Evolutionary conservation across 202 grass and related monocot genomes (phyloP), one percentile per base, ranked within the genome.

Genomic region (Cymbopogon flexuosus): DNA sequence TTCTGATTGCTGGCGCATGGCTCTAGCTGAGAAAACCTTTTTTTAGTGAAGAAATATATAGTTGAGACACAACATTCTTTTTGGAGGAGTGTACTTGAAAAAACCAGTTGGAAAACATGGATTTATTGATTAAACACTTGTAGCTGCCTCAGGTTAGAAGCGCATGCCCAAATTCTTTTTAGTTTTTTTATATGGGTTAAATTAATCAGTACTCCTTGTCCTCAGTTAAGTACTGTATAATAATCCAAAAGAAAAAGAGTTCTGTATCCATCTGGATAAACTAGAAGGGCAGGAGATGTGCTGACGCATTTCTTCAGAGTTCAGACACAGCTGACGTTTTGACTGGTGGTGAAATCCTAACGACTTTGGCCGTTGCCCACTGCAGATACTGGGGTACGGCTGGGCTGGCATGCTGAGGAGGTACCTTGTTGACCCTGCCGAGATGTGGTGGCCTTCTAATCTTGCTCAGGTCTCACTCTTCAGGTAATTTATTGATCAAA

Each of bases 381-480:
- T 68, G 37, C 91, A 99, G 96, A 60, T 99, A 79, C 52, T 99
- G 65, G 96, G 96, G 30, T 99, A 99, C 86, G 96, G 96, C 5
- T 99, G 96, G 96, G 92, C 92, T 35, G 96, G 96, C 21, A 82
- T 99, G 90, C 84, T 95, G n/a, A 85, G 96, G 79, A 99, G 90
- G 82, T 99, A 93, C 75, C 83, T 99, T 33, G 96, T 99, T 24
- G 92, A 99, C 23, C 92, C 96, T 45, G 96, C 87, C 6, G 96
- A 99, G 51, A 99, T 99, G 96, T 99, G 96, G 96, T 99, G 96
- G 96, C 96, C 96, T 85, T 95, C 96, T 31, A 99, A 93, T 52
- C 90, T 99, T 43, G 96, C 92, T 59, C 96, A 99, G 83, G 96
- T 99, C 80, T 96, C 96, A n/a, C 92, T 99, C 61, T 96, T 96